phyloP scores from a whole-genome alignment of 2,329 filamentous ascomycete species.

The Cordyceps cicadae region DNA sequence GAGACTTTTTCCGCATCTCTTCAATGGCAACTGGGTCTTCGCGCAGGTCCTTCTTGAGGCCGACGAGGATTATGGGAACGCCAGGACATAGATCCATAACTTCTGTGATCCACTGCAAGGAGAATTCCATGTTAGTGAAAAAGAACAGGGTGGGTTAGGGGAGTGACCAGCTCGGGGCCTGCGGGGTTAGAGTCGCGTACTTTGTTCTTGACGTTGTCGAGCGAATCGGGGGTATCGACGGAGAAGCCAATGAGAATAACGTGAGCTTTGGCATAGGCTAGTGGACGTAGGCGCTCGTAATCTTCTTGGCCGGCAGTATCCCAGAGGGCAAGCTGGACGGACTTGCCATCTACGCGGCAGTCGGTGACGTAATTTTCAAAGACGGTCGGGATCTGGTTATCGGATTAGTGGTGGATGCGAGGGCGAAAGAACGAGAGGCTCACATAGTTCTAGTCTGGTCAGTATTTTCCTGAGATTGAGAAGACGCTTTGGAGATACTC shows the following conservation, averaged over 20 bases:
- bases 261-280: conserved; percentile 95
- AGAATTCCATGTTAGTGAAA: conserved; percentile 11
- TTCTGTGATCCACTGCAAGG: conserved; percentile 79
- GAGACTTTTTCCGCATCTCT: conserved; percentile 92
- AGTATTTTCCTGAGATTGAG: conserved; percentile 17
- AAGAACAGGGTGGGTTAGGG: conserved; percentile 7
- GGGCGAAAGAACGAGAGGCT: conserved; percentile 20
- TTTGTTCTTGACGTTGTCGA: conserved; percentile 98
- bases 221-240: conserved; percentile 86
- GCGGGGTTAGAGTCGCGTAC: conserved; percentile 33
- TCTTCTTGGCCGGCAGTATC: conserved; percentile 99
- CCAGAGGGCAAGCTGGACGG: conserved; percentile 96
- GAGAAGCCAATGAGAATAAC: conserved; percentile 95
- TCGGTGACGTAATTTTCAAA: conserved; percentile 99
- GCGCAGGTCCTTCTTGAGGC: conserved; percentile 92
- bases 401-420: conserved; percentile 11
- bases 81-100: conserved; percentile 84
- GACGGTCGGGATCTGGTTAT: conserved; percentile 71
- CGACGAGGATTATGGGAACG: conserved; percentile 92
- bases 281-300: conserved; percentile 87
- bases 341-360: conserved; percentile 95
- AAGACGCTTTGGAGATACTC: conserved; percentile 32
- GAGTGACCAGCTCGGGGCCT: background rate
- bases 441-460: conserved; percentile 47
- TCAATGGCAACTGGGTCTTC: conserved; percentile 91